These are phyloP conservation scores for Chenopodium quinoa DNA, from an alignment of 148 eudicot species.

Conservation along the genomic window DNA sequence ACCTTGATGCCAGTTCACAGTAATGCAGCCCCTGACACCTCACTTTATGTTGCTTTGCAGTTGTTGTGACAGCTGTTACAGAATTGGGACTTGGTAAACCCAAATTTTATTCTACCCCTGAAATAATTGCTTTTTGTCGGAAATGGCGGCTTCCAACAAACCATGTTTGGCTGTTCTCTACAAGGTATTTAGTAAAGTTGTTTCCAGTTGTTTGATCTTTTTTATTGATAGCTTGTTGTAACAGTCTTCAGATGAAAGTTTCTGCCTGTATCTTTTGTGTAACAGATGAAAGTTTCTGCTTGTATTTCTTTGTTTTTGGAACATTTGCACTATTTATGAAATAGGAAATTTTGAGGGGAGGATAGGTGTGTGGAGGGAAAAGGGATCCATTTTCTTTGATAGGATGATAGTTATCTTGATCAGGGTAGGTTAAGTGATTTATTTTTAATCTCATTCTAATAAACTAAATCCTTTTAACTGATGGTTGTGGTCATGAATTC, in stretches of 20 bases:
- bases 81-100: slow-evolving; percentile 85
- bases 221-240: neutral
- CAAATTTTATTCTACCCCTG: slow-evolving; percentile 92
- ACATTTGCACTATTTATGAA: neutral
- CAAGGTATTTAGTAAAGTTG: slow-evolving; percentile 48
- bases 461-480: too few species aligned
- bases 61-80: slow-evolving; percentile 91
- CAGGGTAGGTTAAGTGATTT: neutral
- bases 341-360: neutral
- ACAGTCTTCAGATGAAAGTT: neutral
- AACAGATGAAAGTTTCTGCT: neutral
- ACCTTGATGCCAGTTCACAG: neutral
- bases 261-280: slow-evolving; percentile 1
- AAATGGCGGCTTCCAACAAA: slow-evolving; percentile 94
- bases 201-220: neutral
- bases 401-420: neutral
- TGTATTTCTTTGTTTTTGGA: neutral
- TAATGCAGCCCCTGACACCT: slow-evolving; percentile 6
- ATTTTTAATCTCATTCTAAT: too few species aligned
- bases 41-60: slow-evolving; percentile 40
- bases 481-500: too few species aligned
- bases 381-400: neutral
- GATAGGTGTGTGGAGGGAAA: neutral
- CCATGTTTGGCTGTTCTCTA: slow-evolving; percentile 93
- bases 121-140: slow-evolving; percentile 80